Evolutionary conservation across 2,329 filamentous ascomycete species (phyloP).

Genomic region (Pestalotiopsis sp.): DNA sequence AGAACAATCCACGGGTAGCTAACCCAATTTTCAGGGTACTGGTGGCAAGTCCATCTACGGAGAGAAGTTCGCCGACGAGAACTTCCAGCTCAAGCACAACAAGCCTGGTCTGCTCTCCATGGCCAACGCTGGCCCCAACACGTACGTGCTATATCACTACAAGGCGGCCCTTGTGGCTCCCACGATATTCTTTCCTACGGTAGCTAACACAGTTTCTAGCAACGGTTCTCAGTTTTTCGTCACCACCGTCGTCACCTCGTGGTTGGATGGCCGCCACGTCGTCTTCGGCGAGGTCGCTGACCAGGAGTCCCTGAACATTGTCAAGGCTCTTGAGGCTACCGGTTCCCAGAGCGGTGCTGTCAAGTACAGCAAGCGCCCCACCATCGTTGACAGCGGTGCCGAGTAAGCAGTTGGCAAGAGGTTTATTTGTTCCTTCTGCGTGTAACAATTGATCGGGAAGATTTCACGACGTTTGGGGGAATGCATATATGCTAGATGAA

Average conservation of each 20-base stretch:
- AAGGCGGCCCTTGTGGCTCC: neutral
- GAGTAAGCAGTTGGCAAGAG: slow-evolving; percentile 37
- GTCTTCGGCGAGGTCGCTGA: slow-evolving; percentile 78
- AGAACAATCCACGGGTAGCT: neutral
- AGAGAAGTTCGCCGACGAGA: slow-evolving; percentile 93
- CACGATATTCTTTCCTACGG: neutral
- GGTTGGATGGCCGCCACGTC: slow-evolving; percentile 83
- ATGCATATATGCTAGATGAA: slow-evolving; percentile 7
- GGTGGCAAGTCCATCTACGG: slow-evolving; percentile 95
- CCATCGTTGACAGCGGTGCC: slow-evolving; percentile 56
- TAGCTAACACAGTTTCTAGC: slow-evolving; percentile 49
- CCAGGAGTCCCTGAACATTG: slow-evolving; percentile 49
- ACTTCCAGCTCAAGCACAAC: slow-evolving; percentile 78
- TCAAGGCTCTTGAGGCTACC: slow-evolving; percentile 64
- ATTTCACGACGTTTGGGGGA: slow-evolving; percentile 16
- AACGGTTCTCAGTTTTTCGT: slow-evolving; percentile 99
- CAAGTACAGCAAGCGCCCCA: slow-evolving; percentile 59
- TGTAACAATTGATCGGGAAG: slow-evolving; percentile 22
- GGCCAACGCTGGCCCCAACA: slow-evolving; percentile 96
- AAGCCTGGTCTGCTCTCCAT: slow-evolving; percentile 84
- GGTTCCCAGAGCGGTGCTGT: slow-evolving; percentile 58
- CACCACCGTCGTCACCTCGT: slow-evolving; percentile 87
- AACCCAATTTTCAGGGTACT: slow-evolving; percentile 65
- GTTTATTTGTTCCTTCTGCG: slow-evolving; percentile 3
- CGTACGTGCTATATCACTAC: slow-evolving; percentile 51